Evolutionary conservation across 1,284 basidiomycete genomes (phyloP).

Genomic region (Meira miltonrushii): DNA sequence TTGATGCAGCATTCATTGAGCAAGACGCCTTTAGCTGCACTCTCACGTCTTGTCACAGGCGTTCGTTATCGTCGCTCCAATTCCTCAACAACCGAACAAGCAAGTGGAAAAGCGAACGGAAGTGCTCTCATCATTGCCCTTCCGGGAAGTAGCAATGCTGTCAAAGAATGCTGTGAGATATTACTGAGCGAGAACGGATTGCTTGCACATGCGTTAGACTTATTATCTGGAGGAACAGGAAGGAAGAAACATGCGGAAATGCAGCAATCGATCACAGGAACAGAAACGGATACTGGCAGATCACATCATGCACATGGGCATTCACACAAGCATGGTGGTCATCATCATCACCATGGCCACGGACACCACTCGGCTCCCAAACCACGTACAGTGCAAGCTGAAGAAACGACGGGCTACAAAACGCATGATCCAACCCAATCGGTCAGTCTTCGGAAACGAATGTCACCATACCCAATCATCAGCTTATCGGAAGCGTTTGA

Average conservation of each 20-base stretch:
- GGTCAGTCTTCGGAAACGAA: conserved; percentile 22
- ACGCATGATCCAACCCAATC: conserved; percentile 65
- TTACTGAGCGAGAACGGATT: conserved; percentile 58
- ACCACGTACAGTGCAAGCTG: conserved; percentile 20
- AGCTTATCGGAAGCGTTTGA: conserved; percentile 64
- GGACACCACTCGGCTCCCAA: conserved; percentile 53
- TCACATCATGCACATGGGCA: conserved; percentile 17
- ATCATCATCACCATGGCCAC: conserved; percentile 56
- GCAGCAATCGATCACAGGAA: conserved; percentile 4
- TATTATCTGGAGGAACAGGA: conserved; percentile 68
- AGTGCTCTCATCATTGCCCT: conserved; percentile 70
- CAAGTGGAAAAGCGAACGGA: background rate
- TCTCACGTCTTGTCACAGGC: conserved; percentile 75
- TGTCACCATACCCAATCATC: conserved; percentile 71
- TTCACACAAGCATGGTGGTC: conserved; percentile 32
- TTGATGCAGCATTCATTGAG: conserved; percentile 65
- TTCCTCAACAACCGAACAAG: background rate
- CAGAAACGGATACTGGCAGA: conserved; percentile 14
- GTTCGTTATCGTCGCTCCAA: conserved; percentile 51
- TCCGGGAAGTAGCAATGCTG: conserved; percentile 77
- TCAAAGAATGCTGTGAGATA: conserved; percentile 68
- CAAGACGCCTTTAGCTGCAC: conserved; percentile 72
- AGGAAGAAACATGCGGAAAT: conserved; percentile 58
- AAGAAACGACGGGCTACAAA: conserved; percentile 49
- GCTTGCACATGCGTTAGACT: conserved; percentile 67